These are phyloP conservation scores for Austroboletus novae-zelandiae DNA, from an alignment of 1,284 basidiomycete genomes.

Conservation along the genomic window DNA sequence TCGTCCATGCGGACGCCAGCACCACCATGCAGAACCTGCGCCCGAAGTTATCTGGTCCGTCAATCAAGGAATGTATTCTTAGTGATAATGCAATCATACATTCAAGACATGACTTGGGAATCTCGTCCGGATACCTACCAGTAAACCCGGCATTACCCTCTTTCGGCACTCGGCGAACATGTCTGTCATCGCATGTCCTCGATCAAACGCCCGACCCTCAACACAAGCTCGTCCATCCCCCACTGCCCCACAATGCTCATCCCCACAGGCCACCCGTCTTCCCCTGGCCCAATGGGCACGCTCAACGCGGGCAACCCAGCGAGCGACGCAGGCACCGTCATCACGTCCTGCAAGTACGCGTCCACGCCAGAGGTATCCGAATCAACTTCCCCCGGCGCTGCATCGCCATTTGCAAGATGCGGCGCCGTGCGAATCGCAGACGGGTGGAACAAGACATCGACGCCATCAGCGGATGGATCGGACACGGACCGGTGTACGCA, in stretches of 20 bases:
- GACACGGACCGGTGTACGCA: constrained; percentile 45
- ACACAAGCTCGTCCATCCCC: constrained; percentile 75
- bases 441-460: constrained; percentile 86
- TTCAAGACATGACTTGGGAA: no score
- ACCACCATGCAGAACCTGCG: no score
- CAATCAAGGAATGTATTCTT: no score
- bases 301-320: constrained; percentile 85
- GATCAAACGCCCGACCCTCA: constrained; percentile 53
- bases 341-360: constrained; percentile 86
- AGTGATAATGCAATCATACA: no score
- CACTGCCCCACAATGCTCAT: constrained; percentile 87
- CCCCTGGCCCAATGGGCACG: constrained; percentile 53
- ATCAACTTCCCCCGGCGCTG: neutral
- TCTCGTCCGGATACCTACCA: no score
- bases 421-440: constrained; percentile 83
- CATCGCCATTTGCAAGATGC: constrained; percentile 33
- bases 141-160: no score
- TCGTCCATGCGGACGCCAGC: no score
- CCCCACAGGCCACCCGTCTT: constrained; percentile 83
- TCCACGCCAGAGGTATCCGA: constrained; percentile 35
- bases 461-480: constrained; percentile 35
- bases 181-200: constrained; percentile 26
- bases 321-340: constrained; percentile 90
- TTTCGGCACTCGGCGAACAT: no score
- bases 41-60: no score